Base-by-base conservation (phyloP, 2,329 filamentous ascomycete species). In the Sarocladium strictum region DNA sequence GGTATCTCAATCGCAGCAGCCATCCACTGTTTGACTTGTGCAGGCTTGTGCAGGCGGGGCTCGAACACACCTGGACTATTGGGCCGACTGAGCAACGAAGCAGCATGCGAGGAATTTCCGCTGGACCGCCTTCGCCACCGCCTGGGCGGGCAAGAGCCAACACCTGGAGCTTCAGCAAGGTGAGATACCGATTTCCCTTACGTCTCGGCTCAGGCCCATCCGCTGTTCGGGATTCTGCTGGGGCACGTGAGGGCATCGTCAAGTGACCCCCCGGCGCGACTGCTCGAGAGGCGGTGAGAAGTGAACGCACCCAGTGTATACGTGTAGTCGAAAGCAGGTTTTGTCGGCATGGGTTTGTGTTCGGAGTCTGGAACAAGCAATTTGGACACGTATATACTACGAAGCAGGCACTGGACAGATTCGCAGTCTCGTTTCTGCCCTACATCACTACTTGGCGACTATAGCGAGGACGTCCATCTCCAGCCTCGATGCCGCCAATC, bases 81-180 rank as follows among this genome's bases (percentile, higher is more conserved):
- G 23, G 12, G 29, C 37, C 23, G 23, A 47, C 37, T 12, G 19
- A 24, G 21, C 43, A 51, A 35, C 38, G 50, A 54, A 21, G 24
- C 54, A 64, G 38, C 26, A 70, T 69, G 64, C 65, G 61, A 56
- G 69, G 69, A 45, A 64, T 73, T 52, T 61, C 64, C 53, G 69
- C 71, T 55, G 70, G 68, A 53, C 63, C 66, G 53, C 65, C 67
- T 32, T 65, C 63, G 53, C 61, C 65, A 32, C 60, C 62, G n/a
- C 60, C 59, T 49, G 64, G 64, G 41, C 62, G 68, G 58, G 57
- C 63, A 53, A 62, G 67, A 52, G 65, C 62, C 53, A 70, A 74
- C 51, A 75, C 72, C 12, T 74, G 68, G 66, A 73, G 64, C 59
- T 72, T 74, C 55, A 71, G 72, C 62, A 70, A 67, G 67, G 69